phyloP scores from a whole-genome alignment of 768 basidiomycete genomes.

The Rhizopogon roseolus region DNA sequence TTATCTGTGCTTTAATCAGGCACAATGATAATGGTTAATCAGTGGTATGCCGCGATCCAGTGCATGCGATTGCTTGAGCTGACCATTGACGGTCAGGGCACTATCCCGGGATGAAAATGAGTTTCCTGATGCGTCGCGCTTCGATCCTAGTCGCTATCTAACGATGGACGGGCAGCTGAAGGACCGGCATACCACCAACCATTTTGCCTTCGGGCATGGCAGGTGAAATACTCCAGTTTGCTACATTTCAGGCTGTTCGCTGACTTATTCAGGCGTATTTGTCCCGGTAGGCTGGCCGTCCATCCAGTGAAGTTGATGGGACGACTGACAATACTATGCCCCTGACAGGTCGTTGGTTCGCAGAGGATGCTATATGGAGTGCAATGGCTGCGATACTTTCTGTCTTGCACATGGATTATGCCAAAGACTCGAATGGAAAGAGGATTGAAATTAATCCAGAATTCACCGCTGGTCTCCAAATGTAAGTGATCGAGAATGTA shows the following conservation, averaged over 20 bases:
- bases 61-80: too few species aligned
- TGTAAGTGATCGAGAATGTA: too few species aligned
- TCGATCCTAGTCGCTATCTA: constrained; percentile 1
- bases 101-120: background rate
- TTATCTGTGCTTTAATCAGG: constrained; percentile 6
- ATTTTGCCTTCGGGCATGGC: background rate
- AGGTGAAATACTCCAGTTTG: background rate
- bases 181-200: background rate
- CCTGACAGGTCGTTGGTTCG: background rate
- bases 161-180: background rate
- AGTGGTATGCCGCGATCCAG: constrained; percentile 8
- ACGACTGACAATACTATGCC: too few species aligned
- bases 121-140: background rate
- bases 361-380: background rate
- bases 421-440: background rate
- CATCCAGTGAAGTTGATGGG: background rate
- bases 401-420: background rate
- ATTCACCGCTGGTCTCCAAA: too few species aligned
- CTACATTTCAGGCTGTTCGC: background rate
- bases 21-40: constrained; percentile 7
- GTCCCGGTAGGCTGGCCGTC: background rate
- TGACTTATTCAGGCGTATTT: background rate
- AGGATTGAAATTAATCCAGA: too few species aligned
- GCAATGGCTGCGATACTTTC: background rate
- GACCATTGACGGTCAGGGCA: background rate